Evolutionary conservation across 2,329 filamentous ascomycete species (phyloP), one percentile per base, ranked within the genome.

Genomic region (Dothistroma pini): DNA sequence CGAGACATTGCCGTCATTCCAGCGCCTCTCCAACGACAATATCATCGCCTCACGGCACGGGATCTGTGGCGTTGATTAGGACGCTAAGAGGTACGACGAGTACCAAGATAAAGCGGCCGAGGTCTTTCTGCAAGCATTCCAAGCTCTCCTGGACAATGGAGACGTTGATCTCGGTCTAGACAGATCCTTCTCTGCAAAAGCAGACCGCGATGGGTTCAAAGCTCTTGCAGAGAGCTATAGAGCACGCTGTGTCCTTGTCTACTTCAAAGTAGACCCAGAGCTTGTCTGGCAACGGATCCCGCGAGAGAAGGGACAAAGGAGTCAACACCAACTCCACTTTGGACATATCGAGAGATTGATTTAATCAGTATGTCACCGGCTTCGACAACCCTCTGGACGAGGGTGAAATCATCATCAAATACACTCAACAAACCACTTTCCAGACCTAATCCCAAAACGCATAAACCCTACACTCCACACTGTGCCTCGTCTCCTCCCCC

Each of bases 391-490:
- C 61, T 47, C 5, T 25, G 1, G 56, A 31, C n/a, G 51, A 59
- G 35, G 60, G 59, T 8, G 59, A 61, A 49, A 57, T 59, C 21
- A 52, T 62, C 19, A 41, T 62, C 11, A 51, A 54, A 16, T 62
- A 41, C 29, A 59, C 34, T 35, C 9, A 25, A 22, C 7, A 50
- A 25, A 1, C 22, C 38, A 10, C 34, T 48, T 31, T 7, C 32
- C 34, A 12, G 19, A 50, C 19, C 22, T 34, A 66, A 14, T 63
- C 64, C 64, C 64, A 65, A 35, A 66, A 65, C 9, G 59, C 35
- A 55, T 65, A 65, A 2, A 66, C 63, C 25, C 64, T 48, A 12
- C 44, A 52, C 41, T 66, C 64, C 5, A 59, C 57, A 41, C 64
- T 66, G 57, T 65, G 44, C 32, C 64, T 60, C 29, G 41, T 49